Evolutionary conservation across 192 early-diverging fungal genomes (phyloP), one percentile per base, ranked within the genome.

Genomic region (Linnemannia zychae): DNA sequence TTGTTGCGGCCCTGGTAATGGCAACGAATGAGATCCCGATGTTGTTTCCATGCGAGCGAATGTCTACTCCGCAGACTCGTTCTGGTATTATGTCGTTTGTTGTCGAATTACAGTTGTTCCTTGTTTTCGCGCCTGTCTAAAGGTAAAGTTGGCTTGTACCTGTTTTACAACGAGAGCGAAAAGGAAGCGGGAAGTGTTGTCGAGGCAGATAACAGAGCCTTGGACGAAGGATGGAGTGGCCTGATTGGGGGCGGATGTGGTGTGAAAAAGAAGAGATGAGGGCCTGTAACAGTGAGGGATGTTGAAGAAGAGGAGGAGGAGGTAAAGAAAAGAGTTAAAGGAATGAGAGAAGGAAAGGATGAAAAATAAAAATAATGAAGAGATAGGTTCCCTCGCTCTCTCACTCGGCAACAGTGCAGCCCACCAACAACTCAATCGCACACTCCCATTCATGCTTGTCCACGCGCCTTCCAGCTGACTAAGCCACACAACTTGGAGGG

Each of bases 111-210:
- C 22, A n/a, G 28, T n/a, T 31, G 24, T 12, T 24, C 31, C 24
- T 24, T 28, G 57, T 28, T 24, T 63, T n/a, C 24, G 57, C 28
- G 66, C 66, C n/a, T 50, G n/a, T 67, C 13, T 44, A 49, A 34
- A 52, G 20, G 48, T 47, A n/a, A 38, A 22, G 71, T 36, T 31
- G 48, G n/a, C 40, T 34, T 20, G 34, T 53, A 48, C 47, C 33
- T 69, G 28, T 40, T 69, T 69, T 69, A n/a, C 36, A 69, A 33
- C 38, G 36, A 24, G 37, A 67, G 37, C 37, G 66, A 37, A 53
- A 53, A 22, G 50, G 53, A n/a, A 60, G 57, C 57, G 57, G 57
- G 57, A 63, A 31, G 3, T 13, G 4, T n/a, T 15, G 28, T 31
- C 57, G 57, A 28, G 28, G 57, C 57, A 28, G 57, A 33, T n/a